Evolutionary conservation across 2,329 filamentous ascomycete genomes (phyloP).

Genomic region (Exophiala alcalophila): DNA sequence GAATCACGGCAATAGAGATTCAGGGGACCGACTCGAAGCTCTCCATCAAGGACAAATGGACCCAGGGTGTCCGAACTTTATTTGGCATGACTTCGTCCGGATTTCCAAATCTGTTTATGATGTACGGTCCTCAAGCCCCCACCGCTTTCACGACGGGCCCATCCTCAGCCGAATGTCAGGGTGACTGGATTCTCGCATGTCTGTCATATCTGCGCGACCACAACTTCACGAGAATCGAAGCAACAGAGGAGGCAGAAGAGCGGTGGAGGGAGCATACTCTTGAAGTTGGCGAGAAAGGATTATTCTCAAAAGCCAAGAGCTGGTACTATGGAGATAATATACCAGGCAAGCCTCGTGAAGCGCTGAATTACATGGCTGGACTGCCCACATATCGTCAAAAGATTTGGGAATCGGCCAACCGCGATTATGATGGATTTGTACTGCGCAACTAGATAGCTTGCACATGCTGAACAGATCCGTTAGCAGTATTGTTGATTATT

Average conservation of each 20-base stretch:
- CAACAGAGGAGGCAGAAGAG: conserved; percentile 4
- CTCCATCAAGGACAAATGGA: conserved; percentile 16
- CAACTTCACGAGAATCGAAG: conserved; percentile 12
- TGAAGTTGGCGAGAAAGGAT: conserved; percentile 11
- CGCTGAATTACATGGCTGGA: conserved; percentile 19
- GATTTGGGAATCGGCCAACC: conserved; percentile 8
- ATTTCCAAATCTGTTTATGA: conserved; percentile 51
- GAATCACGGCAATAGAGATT: conserved; percentile 42
- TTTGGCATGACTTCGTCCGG: conserved; percentile 41
- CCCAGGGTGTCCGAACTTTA: conserved; percentile 37
- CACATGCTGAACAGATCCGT: no score
- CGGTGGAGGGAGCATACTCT: conserved; percentile 11
- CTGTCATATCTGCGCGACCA: conserved; percentile 4
- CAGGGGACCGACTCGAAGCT: conserved; percentile 33
- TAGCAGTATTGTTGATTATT: no score
- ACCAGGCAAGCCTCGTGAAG: conserved; percentile 17
- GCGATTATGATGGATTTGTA: conserved; percentile 8
- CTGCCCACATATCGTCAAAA: conserved; percentile 12
- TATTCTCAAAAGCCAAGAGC: conserved; percentile 13
- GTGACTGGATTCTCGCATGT: conserved; percentile 44
- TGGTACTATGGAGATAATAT: conserved; percentile 22
- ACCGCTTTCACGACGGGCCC: conserved; percentile 47
- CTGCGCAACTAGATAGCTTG: no score
- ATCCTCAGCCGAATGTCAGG: conserved; percentile 53
- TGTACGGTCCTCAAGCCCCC: conserved; percentile 56